Conservation (phyloP, 2,329 filamentous ascomycete species). For the Botrytis hyacinthi region DNA sequence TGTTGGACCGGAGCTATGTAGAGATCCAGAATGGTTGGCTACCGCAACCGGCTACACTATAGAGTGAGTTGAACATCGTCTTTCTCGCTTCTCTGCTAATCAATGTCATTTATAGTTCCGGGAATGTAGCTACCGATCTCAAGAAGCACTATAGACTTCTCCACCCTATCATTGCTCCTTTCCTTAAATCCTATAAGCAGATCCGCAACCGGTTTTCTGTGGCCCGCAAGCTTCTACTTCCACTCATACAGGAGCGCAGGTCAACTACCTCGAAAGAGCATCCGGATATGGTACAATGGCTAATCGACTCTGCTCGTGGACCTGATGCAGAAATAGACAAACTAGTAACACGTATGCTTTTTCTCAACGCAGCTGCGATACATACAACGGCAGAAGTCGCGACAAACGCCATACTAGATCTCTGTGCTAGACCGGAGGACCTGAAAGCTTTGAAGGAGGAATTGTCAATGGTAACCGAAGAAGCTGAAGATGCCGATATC, state of each 20-base stretch:
- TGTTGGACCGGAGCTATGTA: conserved; percentile 30
- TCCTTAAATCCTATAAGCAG: conserved; percentile 11
- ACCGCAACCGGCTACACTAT: conserved; percentile 27
- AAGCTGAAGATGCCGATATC: neutral
- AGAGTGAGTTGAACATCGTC: conserved; percentile 4
- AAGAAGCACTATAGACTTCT: conserved; percentile 5
- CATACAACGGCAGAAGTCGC: conserved; percentile 49
- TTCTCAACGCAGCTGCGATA: conserved; percentile 44
- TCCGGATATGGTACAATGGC: conserved; percentile 21
- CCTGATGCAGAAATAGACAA: conserved; percentile 1
- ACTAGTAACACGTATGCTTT: conserved; percentile 5
- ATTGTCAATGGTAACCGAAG: conserved; percentile 24
- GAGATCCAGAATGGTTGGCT: conserved; percentile 33
- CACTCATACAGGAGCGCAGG: conserved; percentile 6
- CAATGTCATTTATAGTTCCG: neutral
- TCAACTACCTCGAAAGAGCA: neutral
- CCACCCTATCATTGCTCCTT: conserved; percentile 4
- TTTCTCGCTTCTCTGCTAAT: neutral
- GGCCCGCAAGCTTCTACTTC: conserved; percentile 2
- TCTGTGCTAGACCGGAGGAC: conserved; percentile 50
- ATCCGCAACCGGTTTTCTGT: conserved; percentile 4
- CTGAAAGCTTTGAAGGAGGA: conserved; percentile 31
- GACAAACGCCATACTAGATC: conserved; percentile 52
- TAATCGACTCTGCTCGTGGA: conserved; percentile 13
- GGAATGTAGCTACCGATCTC: neutral